Base-by-base conservation (phyloP, 371 early-diverging fungal genomes). In the Lichtheimia hyalospora region DNA sequence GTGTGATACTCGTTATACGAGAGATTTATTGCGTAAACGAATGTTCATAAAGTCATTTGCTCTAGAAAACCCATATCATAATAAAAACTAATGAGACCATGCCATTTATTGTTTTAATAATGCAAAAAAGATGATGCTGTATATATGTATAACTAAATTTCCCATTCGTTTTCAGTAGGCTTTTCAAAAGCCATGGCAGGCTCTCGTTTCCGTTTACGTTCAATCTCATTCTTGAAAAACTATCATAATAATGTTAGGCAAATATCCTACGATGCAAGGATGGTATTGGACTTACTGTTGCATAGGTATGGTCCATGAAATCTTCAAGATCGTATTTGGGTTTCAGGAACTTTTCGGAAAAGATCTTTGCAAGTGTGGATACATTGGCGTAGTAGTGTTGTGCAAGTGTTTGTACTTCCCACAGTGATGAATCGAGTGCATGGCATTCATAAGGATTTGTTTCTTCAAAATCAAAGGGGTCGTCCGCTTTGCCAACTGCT, bases 241-340 rank as follows among this genome's bases (percentile, higher is more conserved):
- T 87, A 73, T 6, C 3, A 21, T 28, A 23, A 21, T 21, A 53
- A 14, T 28, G 39, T 50, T 13, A 23, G 48, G 48, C 18, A 16
- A 5, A n/a, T n/a, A n/a, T n/a, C n/a, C 12, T 3, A 18, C 10
- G 20, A 16, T 52, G 13, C 40, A 40, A 13, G 28, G 34, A 10
- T 21, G 25, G 15, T 5, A 21, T 18, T 1, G 2, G n/a, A 55
- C 77, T 73, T 73, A 82, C 81, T n/a, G 91, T 90, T 2, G 84
- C 65, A 76, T 95, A 97, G 1, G 92, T 92, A 64, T 93, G 92
- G 63, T 96, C 97, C 79, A 96, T 78, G 67, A 95, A 97, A 70
- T 95, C 95, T 69, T 97, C 97, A 44, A 97, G 75, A 62, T 87
- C 81, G 64, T 90, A 96, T 42, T 80, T 74, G 5, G 93, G 92